Percentiles rank a stretch among this genome's conserved stretches.
These are phyloP conservation scores for Lanzia echinophila DNA, from an alignment of 2,329 filamentous ascomycete species.

Conservation along the genomic window DNA sequence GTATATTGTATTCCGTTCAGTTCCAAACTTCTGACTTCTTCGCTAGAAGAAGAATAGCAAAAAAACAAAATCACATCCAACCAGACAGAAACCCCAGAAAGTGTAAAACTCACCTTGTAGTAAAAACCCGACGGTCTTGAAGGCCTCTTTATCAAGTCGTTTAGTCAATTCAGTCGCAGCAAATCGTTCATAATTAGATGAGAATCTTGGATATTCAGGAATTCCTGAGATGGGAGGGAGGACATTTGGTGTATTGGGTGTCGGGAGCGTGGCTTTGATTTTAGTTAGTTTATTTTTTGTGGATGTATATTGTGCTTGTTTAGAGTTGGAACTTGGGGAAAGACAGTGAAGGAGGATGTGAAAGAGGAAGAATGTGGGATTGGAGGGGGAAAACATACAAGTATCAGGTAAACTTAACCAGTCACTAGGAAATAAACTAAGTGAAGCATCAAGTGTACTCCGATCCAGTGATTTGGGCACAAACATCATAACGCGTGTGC, in stretches of 20 bases:
- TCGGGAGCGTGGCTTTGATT: slow-evolving; percentile 35
- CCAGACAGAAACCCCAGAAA: too few relatives aligned
- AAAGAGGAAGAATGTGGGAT: slow-evolving; percentile 28
- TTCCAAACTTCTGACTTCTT: too few relatives aligned
- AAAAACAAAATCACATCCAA: too few relatives aligned
- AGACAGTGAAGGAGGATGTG: slow-evolving; percentile 47
- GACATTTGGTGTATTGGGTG: slow-evolving; percentile 35
- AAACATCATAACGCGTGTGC: slow-evolving; percentile 48
- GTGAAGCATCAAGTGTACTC: slow-evolving; percentile 57
- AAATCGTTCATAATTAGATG: slow-evolving; percentile 74
- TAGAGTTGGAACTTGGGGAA: too few relatives aligned
- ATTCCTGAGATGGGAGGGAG: slow-evolving; percentile 28
- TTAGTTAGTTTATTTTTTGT: neutral
- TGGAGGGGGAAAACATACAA: slow-evolving; percentile 37
- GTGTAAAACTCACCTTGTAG: slow-evolving; percentile 46
- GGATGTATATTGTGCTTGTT: slow-evolving; percentile 37
- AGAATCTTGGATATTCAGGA: slow-evolving; percentile 48
- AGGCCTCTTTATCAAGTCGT: slow-evolving; percentile 51
- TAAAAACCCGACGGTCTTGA: slow-evolving; percentile 62
- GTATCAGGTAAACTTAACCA: slow-evolving; percentile 60
- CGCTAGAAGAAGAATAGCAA: too few relatives aligned
- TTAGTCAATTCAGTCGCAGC: slow-evolving; percentile 74
- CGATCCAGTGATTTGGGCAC: slow-evolving; percentile 65
- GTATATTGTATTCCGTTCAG: too few relatives aligned
- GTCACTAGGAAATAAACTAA: slow-evolving; percentile 55